Percentiles rank a stretch among this genome's conserved stretches.
These are phyloP conservation scores for Daldinia vernicosa DNA, from an alignment of 495 filamentous ascomycete genomes.

Conservation along the genomic window DNA sequence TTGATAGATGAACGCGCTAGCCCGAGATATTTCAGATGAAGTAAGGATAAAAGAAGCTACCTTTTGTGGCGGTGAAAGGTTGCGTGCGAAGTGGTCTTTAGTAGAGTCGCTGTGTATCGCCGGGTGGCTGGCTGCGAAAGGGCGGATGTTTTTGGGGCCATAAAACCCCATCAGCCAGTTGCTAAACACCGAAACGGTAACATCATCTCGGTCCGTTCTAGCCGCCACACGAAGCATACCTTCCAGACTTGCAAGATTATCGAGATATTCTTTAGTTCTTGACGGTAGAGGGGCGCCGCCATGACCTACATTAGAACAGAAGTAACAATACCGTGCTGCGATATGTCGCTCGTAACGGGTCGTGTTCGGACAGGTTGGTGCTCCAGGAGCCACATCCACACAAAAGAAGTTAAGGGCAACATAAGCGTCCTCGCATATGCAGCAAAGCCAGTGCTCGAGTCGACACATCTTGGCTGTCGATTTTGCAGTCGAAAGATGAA, in stretches of 20 bases:
- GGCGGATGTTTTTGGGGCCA: not conserved
- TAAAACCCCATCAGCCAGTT: not conserved
- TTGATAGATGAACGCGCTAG: not conserved
- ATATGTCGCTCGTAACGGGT: not conserved
- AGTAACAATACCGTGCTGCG: not conserved
- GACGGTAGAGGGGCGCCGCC: not conserved
- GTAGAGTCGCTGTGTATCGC: not conserved
- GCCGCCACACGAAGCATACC: not conserved
- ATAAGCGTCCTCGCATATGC: not conserved
- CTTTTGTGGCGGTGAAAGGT: not conserved
- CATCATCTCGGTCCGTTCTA: not conserved
- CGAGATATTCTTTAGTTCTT: not conserved
- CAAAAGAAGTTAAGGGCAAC: not conserved
- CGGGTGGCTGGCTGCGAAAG: not conserved
- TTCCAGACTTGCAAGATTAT: not conserved
- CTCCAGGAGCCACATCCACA: not conserved
- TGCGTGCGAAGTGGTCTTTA: not conserved
- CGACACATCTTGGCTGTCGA: not conserved
- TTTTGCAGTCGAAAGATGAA: not conserved
- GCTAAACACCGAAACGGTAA: not conserved
- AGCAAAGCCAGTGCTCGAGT: constrained; percentile 2
- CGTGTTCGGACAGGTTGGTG: not conserved
- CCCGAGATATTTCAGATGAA: not conserved
- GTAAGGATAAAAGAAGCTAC: not conserved
- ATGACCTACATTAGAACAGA: not conserved